Evolutionary conservation across 176 grass and related monocot species (phyloP).

Genomic region (Oryza glumipatula): DNA sequence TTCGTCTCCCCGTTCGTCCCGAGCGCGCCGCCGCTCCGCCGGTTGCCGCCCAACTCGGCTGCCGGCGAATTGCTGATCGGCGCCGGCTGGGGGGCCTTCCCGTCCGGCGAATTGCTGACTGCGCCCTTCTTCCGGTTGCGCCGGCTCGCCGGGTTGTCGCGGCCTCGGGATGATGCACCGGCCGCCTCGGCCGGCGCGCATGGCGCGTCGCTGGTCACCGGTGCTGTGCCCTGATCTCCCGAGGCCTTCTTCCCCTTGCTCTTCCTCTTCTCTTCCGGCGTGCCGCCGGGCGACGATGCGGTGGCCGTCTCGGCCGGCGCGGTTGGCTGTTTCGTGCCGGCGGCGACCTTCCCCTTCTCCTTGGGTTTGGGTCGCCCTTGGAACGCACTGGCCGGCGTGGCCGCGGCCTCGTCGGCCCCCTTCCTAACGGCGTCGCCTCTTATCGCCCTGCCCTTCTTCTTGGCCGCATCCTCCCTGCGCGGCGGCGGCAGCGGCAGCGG

Average conservation of each 20-base stretch:
- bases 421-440: not conserved
- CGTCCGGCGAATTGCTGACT: not conserved
- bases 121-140: not conserved
- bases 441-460: not conserved
- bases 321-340: not conserved
- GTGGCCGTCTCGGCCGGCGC: not conserved
- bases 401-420: not conserved
- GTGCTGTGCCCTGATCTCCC: not conserved
- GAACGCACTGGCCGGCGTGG: not conserved
- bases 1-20: not conserved
- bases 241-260: not conserved
- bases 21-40: not conserved
- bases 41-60: not conserved
- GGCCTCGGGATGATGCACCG: not conserved
- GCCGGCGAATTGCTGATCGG: not conserved
- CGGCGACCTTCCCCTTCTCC: constrained; percentile 14
- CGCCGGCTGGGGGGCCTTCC: not conserved
- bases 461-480: not conserved
- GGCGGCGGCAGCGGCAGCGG: not conserved
- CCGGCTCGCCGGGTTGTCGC: no score
- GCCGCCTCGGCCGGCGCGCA: not conserved
- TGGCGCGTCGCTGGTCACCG: not conserved
- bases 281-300: not conserved
- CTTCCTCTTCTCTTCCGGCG: constrained; percentile 13
- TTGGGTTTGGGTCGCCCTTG: constrained; percentile 20